phyloP scores from a whole-genome alignment of 352 stramenopile genomes.

The Phytopythium chamaehyphon region DNA sequence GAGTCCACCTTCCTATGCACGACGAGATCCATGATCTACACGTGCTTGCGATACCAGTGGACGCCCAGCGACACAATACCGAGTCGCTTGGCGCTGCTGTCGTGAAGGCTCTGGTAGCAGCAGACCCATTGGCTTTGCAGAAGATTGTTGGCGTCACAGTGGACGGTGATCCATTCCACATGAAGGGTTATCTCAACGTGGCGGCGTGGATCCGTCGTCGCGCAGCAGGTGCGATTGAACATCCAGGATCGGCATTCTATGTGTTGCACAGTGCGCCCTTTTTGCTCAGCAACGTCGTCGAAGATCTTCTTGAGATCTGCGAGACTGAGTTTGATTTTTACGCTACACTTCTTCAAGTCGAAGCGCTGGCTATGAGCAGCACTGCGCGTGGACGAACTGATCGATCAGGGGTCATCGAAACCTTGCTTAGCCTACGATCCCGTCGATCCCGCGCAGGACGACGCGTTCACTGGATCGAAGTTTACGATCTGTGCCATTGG shows the following conservation, averaged over 20 bases:
- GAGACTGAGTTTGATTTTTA: constrained; percentile 35
- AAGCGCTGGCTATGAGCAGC: constrained; percentile 15
- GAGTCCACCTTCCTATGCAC: constrained; percentile 31
- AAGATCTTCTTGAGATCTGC: constrained; percentile 39
- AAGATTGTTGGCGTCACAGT: constrained; percentile 45
- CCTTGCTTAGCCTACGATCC: not conserved
- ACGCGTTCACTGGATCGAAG: constrained; percentile 27
- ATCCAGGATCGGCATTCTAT: constrained; percentile 23
- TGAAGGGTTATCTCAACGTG: constrained; percentile 29
- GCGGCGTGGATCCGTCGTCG: constrained; percentile 22
- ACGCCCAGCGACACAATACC: constrained; percentile 24
- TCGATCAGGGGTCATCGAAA: constrained; percentile 5
- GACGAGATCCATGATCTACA: constrained; percentile 51
- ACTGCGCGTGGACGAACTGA: not conserved
- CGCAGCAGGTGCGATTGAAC: constrained; percentile 4
- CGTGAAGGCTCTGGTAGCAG: constrained; percentile 19
- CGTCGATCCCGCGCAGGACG: constrained; percentile 4
- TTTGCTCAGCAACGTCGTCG: constrained; percentile 35
- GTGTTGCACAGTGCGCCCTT: constrained; percentile 37
- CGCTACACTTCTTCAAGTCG: constrained; percentile 26
- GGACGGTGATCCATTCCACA: constrained; percentile 46
- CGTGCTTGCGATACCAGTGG: constrained; percentile 30
- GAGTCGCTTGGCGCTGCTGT: constrained; percentile 21
- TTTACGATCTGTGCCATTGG: constrained; percentile 40
- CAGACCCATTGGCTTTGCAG: constrained; percentile 31